Conservation (phyloP, 2,329 filamentous ascomycete species). For the Ceratocystis huliohia region DNA sequence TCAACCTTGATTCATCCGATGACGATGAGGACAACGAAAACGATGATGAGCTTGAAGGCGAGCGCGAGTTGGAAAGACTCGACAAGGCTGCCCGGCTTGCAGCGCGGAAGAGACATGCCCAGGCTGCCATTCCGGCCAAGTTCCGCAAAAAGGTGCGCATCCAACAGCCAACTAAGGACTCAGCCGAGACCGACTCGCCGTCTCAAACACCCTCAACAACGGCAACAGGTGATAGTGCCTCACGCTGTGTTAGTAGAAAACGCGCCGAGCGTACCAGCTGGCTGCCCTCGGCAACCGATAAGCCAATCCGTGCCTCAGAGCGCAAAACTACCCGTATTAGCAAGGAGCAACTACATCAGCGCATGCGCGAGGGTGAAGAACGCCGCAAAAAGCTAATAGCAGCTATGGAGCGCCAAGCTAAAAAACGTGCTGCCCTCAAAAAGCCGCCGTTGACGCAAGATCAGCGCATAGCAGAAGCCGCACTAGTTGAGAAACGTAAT, state of each 20-base stretch:
- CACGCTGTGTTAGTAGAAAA: constrained; percentile 39
- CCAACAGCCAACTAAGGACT: constrained; percentile 33
- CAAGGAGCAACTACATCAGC: constrained; percentile 52
- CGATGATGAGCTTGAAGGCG: constrained; percentile 64
- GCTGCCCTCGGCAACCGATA: constrained; percentile 42
- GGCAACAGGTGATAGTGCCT: constrained; percentile 28
- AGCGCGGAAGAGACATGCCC: constrained; percentile 58
- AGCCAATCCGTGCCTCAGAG: constrained; percentile 46
- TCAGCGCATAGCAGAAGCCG: constrained; percentile 71
- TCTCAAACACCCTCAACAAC: constrained; percentile 17
- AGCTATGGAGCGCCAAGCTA: constrained; percentile 54
- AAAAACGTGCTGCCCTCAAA: constrained; percentile 59
- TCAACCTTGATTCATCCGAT: constrained; percentile 73
- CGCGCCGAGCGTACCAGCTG: constrained; percentile 48
- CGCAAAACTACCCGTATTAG: constrained; percentile 46
- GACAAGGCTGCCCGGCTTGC: constrained; percentile 54
- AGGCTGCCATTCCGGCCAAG: constrained; percentile 57
- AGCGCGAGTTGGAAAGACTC: constrained; percentile 70
- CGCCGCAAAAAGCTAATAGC: constrained; percentile 58
- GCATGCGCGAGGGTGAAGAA: constrained; percentile 60
- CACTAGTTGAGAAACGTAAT: constrained; percentile 71
- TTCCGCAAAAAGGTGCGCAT: constrained; percentile 69
- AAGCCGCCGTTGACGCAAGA: constrained; percentile 77
- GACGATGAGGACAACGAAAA: constrained; percentile 61
- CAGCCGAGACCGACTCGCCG: constrained; percentile 28